Conservation (phyloP, 352 stramenopile species). For the Pythium apleroticum region DNA sequence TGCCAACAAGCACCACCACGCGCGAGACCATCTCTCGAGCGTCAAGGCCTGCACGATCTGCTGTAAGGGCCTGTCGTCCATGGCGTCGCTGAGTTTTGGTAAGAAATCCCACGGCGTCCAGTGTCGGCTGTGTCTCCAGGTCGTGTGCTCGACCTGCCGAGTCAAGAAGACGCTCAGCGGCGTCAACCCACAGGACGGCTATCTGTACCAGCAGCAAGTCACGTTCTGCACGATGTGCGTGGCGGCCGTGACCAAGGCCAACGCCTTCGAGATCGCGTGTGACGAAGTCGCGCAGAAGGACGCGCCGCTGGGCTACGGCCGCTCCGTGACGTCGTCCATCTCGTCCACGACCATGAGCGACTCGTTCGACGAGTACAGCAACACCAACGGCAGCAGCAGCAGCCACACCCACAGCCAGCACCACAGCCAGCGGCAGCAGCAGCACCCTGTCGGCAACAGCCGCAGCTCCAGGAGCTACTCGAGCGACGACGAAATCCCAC, state of each 20-base stretch:
- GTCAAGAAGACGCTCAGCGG: conserved; percentile 25
- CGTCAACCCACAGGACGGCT: conserved; percentile 9
- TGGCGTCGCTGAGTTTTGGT: conserved; percentile 23
- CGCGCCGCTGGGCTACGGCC: conserved; percentile 20
- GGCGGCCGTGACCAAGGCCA: conserved; percentile 18
- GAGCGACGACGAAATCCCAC: not conserved
- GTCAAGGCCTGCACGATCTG: conserved; percentile 23
- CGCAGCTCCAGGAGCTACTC: conserved; percentile 2
- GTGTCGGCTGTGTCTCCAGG: conserved; percentile 24
- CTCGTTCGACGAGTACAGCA: conserved; percentile 16
- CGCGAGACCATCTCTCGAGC: not conserved
- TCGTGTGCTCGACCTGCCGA: conserved; percentile 18
- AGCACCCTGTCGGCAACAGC: not conserved
- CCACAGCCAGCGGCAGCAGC: not conserved
- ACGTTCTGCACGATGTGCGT: conserved; percentile 27
- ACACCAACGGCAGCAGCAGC: not conserved
- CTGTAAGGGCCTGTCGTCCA: conserved; percentile 9
- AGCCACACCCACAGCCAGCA: not conserved
- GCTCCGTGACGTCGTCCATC: conserved; percentile 16
- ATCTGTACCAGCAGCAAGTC: conserved; percentile 15
- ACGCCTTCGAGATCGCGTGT: conserved; percentile 21
- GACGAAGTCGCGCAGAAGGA: conserved; percentile 27
- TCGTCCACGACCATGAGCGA: conserved; percentile 20
- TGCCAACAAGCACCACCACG: conserved; percentile 6
- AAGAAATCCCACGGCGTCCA: conserved; percentile 11